Base-by-base conservation (phyloP, 345 rosid genomes). In the Populus tremula region DNA sequence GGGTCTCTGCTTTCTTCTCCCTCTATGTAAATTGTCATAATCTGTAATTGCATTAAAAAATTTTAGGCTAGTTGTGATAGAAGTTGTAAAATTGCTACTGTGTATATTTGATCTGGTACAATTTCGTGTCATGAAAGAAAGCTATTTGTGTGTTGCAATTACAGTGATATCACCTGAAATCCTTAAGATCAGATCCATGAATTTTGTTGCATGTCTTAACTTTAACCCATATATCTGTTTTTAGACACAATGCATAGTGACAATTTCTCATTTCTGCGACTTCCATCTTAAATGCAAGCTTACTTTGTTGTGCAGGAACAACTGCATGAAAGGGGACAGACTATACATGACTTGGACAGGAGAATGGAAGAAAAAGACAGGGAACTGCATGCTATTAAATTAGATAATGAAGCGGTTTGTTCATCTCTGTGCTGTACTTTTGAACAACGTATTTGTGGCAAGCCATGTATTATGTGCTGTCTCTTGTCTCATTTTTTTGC, bases 351-450 rank as follows among this genome's bases (percentile, higher is more conserved):
- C 25, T 79, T 90, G 81, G 94, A 92, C 85, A 91, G 93, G 83
- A 90, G 84, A 84, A 76, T 94, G 75, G 99, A 94, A 79, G 97
- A 91, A 76, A 94, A 87, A 81, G 98, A 91, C 36, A 88, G 91
- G 79, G 98, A 94, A 84, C 86, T 96, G 3, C 91, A 87, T 88
- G 92, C 92, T n/a, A 85, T 90, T 73, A 96, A 90, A 83, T 84
- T 89, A 66, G 99, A 92, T 79, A 96, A 85, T 14, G 98, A 96
- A 88, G 92, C 91, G 86, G 99, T 94, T 69, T 75, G 90, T 86
- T 77, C 50, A 63, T 73, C 56, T 76, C 36, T 49, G 70, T 61
- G 0, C n/a, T 71, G 39, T 68, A 23, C 31, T 69, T 69, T 71
- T 59, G 29, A 41, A 67, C 20, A 38, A 20, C 23, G 25, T 25